Percentiles rank a stretch among this genome's conserved stretches.
These are phyloP conservation scores for Penicillium hordei DNA, from an alignment of 2,329 filamentous ascomycete species.

Conservation along the genomic window DNA sequence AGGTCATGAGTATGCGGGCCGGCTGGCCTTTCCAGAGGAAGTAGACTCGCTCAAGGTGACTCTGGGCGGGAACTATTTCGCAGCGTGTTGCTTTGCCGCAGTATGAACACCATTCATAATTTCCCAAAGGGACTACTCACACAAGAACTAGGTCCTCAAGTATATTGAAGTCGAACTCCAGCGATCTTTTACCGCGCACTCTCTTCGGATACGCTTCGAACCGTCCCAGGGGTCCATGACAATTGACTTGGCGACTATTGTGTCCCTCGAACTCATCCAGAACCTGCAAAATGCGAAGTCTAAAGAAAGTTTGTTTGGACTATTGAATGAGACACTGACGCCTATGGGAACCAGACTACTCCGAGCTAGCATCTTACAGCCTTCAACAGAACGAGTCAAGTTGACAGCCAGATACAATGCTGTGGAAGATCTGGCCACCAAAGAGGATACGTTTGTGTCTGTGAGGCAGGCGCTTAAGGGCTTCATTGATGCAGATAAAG, in stretches of 20 bases:
- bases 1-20: conserved; percentile 75
- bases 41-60: conserved; percentile 77
- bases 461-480: conserved; percentile 71
- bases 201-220: conserved; percentile 81
- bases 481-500: conserved; percentile 76
- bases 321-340: conserved; percentile 81
- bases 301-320: conserved; percentile 76
- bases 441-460: conserved; percentile 80
- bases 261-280: conserved; percentile 84
- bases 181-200: conserved; percentile 71
- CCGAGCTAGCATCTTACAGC: conserved; percentile 83
- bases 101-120: conserved; percentile 52
- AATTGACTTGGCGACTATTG: conserved; percentile 86
- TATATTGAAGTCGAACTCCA: conserved; percentile 72
- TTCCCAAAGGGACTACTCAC: conserved; percentile 15
- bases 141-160: conserved; percentile 64
- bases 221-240: conserved; percentile 92
- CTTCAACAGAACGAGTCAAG: conserved; percentile 69
- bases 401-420: conserved; percentile 76
- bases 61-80: conserved; percentile 79
- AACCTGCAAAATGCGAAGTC: conserved; percentile 78
- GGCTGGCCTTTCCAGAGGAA: conserved; percentile 77
- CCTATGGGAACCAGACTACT: conserved; percentile 86
- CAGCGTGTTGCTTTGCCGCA: conserved; percentile 80
- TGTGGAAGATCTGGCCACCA: conserved; percentile 74